phyloP scores from a whole-genome alignment of 1,284 basidiomycete genomes.

The Golubevia sp. region DNA sequence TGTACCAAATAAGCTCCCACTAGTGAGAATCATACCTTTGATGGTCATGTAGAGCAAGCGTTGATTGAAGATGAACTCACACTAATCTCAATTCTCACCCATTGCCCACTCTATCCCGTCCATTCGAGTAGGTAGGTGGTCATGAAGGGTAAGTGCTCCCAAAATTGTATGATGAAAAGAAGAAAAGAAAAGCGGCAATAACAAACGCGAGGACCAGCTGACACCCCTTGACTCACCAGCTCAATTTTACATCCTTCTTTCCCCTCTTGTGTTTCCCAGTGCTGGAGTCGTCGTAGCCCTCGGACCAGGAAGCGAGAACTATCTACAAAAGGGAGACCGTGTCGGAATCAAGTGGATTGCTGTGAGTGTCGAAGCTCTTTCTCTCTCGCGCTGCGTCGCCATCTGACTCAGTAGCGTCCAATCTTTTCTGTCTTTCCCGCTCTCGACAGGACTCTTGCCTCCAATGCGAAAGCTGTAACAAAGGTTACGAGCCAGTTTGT shows the following conservation, averaged over 20 bases:
- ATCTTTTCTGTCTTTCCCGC: slow-evolving; percentile 72
- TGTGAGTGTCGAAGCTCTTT: slow-evolving; percentile 1
- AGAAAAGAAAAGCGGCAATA: not conserved
- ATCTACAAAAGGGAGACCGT: slow-evolving; percentile 72
- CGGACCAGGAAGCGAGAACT: slow-evolving; percentile 69
- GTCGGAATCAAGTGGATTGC: slow-evolving; percentile 76
- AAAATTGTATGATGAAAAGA: too few relatives aligned
- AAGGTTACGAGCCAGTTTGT: slow-evolving; percentile 71
- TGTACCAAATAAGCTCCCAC: slow-evolving; percentile 68
- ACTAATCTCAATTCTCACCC: too few relatives aligned
- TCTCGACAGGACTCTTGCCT: slow-evolving; percentile 66
- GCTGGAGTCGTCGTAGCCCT: slow-evolving; percentile 74
- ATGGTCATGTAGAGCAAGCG: too few relatives aligned
- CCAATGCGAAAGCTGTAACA: slow-evolving; percentile 76
- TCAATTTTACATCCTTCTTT: not conserved
- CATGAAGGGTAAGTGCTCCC: slow-evolving; percentile 76
- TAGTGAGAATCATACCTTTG: too few relatives aligned
- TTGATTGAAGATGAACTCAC: too few relatives aligned
- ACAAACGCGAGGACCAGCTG: too few relatives aligned
- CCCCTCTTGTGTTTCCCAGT: slow-evolving; percentile 18
- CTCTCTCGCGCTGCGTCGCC: not conserved
- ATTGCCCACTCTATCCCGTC: too few relatives aligned
- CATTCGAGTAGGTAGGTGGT: slow-evolving; percentile 81
- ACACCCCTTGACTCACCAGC: not conserved
- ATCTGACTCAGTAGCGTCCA: not conserved